These are phyloP conservation scores for Fusarium piperis DNA, from an alignment of 2,329 filamentous ascomycete species.

Conservation along the genomic window DNA sequence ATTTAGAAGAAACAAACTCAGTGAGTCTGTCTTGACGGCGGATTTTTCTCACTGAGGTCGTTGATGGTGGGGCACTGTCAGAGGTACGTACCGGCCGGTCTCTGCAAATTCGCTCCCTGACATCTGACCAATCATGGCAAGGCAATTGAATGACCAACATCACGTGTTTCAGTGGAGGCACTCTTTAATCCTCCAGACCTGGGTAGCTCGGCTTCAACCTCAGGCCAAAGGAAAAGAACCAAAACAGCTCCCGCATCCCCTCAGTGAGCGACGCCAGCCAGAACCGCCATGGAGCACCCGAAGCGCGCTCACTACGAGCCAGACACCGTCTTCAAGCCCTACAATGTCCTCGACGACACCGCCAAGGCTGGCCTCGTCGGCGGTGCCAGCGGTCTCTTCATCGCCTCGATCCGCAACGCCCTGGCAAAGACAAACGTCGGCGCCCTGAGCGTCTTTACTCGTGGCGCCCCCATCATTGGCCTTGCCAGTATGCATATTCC, in stretches of 20 bases:
- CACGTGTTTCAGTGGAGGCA: constrained; percentile 47
- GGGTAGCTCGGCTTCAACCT: constrained; percentile 42
- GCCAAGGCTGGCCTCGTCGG: constrained; percentile 73
- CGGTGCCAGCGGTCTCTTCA: constrained; percentile 73
- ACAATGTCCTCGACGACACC: constrained; percentile 77
- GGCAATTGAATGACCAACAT: constrained; percentile 49
- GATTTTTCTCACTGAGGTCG: constrained; percentile 35
- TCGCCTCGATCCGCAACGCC: constrained; percentile 86
- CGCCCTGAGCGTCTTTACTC: constrained; percentile 81
- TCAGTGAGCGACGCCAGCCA: constrained; percentile 11
- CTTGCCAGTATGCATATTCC: constrained; percentile 46
- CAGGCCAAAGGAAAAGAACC: constrained; percentile 38
- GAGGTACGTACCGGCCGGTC: constrained; percentile 31
- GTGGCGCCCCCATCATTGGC: constrained; percentile 78
- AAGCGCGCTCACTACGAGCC: constrained; percentile 36
- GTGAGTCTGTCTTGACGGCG: not conserved
- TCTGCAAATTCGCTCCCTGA: constrained; percentile 16
- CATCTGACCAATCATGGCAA: constrained; percentile 43
- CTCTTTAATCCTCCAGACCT: constrained; percentile 35
- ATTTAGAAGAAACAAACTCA: not conserved
- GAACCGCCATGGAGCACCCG: constrained; percentile 48
- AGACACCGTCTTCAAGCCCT: constrained; percentile 68
- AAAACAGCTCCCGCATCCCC: constrained; percentile 40
- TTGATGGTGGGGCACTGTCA: constrained; percentile 19
- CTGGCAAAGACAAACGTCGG: constrained; percentile 85